Conservation (phyloP, 306 rosid species). For the Pterocarpus macrocarpus region DNA sequence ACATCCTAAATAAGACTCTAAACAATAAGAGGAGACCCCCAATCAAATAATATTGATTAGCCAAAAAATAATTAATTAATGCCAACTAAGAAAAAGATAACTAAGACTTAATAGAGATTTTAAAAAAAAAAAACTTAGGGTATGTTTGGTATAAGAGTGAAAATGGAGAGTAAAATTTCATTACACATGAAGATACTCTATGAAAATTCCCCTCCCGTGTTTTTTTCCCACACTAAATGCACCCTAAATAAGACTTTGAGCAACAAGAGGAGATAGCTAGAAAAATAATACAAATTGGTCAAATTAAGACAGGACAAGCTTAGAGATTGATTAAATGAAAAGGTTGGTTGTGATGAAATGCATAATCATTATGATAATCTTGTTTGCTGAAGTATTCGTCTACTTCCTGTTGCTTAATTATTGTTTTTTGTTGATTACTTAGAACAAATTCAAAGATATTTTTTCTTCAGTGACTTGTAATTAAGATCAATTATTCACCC, state of each 20-base stretch:
- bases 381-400: conserved; percentile 44
- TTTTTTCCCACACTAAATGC: too few species aligned
- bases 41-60: background rate
- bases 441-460: conserved; percentile 28
- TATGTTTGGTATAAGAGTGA: too few species aligned
- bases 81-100: background rate
- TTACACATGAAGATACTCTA: too few species aligned
- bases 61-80: background rate
- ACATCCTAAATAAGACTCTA: too few species aligned
- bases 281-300: conserved; percentile 37
- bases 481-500: conserved; percentile 27
- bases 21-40: background rate
- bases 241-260: too few species aligned
- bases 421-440: conserved; percentile 36
- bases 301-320: conserved; percentile 22
- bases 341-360: conserved; percentile 32
- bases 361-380: conserved; percentile 40
- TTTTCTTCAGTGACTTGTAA: conserved; percentile 37
- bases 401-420: conserved; percentile 10
- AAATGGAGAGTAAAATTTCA: too few species aligned
- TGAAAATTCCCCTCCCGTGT: too few species aligned
- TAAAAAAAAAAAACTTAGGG: too few species aligned
- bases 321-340: conserved; percentile 19
- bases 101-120: background rate
- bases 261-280: background rate